Evolutionary conservation across 345 rosid genomes (phyloP), one percentile per base, ranked within the genome.

Genomic region (Lepidium aucheri): DNA sequence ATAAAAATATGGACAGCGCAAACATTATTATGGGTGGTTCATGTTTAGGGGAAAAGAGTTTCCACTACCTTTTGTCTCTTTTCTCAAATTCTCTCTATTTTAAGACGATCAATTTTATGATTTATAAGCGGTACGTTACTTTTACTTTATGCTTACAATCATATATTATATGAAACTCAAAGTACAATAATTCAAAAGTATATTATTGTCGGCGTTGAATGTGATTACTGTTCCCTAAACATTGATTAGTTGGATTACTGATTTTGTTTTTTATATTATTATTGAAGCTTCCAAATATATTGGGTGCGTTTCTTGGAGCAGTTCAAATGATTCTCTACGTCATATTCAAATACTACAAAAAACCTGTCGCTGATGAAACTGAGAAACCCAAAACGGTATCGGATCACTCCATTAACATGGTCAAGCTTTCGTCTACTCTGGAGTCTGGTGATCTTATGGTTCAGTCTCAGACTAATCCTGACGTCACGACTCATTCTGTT

Each of bases 291-390:
- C 88, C 88, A 47, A 84, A 84, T 18, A 66, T 80, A 66, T 18
- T 84, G 41, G 88, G 88, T 12, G 68, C 80, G 8, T n/a, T 68
- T 18, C 80, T 84, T 2, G 88, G 88, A 26, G 34, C 80, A 28
- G 65, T 76, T 36, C 88, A 84, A 67, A 84, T 84, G 88, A 53
- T 76, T 18, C 45, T 84, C 1, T 84, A 84, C 53, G 35, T 73
- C 40, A 30, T 78, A n/a, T 84, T 80, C 22, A 82, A 67, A 61
- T 78, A 76, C 26, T 58, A 70, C 59, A 77, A 77, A 53, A n/a
- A 54, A 7, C 70, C 72, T 26, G 69, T 59, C n/a, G 34, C 17
- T 15, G 63, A 74, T 8, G 74, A 67, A 26, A 13, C 70, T 4
- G 74, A 68, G 54, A 62, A 68, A n/a, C 52, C 60, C 0, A 70